Evolutionary conservation across 352 stramenopile genomes (phyloP).

Genomic region (Globisporangium spiculum): DNA sequence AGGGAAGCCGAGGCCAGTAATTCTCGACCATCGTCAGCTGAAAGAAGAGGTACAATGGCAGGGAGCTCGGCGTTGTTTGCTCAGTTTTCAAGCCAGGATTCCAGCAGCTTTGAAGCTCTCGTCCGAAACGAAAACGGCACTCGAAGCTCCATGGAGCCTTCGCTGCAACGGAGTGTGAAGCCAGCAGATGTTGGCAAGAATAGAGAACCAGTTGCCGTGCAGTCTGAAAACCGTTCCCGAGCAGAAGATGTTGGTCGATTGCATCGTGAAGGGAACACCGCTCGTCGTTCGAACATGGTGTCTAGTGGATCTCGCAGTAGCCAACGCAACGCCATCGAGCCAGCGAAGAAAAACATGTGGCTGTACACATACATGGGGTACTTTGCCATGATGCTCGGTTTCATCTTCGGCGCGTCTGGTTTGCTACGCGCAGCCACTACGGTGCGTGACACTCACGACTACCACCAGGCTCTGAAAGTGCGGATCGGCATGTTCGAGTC

Average conservation of each 20-base stretch:
- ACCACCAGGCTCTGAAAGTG: conserved; percentile 52
- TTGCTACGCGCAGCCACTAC: conserved; percentile 46
- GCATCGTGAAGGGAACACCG: background rate
- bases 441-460: conserved; percentile 57
- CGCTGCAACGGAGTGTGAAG: background rate
- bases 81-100: background rate
- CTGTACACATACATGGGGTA: conserved; percentile 27
- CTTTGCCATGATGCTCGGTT: conserved; percentile 36
- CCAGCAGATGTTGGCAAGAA: background rate
- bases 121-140: background rate
- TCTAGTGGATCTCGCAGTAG: background rate
- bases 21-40: background rate
- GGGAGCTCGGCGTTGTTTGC: background rate
- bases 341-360: conserved; percentile 19
- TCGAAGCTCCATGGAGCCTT: conserved; percentile 2
- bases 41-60: background rate
- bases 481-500: conserved; percentile 59
- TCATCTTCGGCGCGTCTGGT: conserved; percentile 51
- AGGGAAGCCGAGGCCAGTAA: conserved; percentile 1
- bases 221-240: background rate
- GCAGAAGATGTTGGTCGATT: background rate
- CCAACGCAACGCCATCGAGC: background rate
- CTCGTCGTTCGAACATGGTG: background rate
- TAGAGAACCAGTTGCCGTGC: background rate
- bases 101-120: background rate